phyloP scores from a whole-genome alignment of 2,329 filamentous ascomycete species.

The Colletotrichum karsti region DNA sequence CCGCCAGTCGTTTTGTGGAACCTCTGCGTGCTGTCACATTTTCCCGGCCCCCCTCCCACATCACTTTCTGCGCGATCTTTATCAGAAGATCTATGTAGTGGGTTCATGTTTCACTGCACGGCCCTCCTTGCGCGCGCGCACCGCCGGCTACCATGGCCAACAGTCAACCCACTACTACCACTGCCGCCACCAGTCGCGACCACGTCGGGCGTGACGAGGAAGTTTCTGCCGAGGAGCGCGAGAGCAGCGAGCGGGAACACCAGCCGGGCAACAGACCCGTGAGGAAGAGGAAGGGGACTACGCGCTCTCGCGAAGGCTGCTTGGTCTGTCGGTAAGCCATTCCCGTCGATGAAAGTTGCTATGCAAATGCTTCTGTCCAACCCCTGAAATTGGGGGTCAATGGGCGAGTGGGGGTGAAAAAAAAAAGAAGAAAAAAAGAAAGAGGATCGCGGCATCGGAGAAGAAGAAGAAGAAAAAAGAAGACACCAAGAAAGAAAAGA shows the following conservation, averaged over 20 bases:
- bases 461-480: too few species aligned
- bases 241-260: background rate
- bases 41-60: background rate
- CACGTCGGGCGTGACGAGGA: background rate
- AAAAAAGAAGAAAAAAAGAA: too few species aligned
- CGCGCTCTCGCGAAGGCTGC: slow-evolving; percentile 1
- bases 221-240: background rate
- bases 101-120: slow-evolving; percentile 10
- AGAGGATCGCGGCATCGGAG: too few species aligned
- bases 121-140: slow-evolving; percentile 4
- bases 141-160: slow-evolving; percentile 1
- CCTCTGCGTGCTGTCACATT: slow-evolving; percentile 4
- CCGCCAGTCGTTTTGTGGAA: background rate
- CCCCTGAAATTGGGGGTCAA: background rate
- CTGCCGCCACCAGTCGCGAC: background rate
- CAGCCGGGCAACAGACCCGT: background rate
- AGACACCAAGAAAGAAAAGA: too few species aligned
- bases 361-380: background rate
- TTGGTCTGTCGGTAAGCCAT: slow-evolving; percentile 2
- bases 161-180: background rate
- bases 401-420: background rate
- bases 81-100: background rate
- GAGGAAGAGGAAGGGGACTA: background rate
- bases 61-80: background rate
- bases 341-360: background rate